Evolutionary conservation across 2,329 filamentous ascomycete genomes (phyloP), one percentile per base, ranked within the genome.

Genomic region (Verticillium zaregamsianum): DNA sequence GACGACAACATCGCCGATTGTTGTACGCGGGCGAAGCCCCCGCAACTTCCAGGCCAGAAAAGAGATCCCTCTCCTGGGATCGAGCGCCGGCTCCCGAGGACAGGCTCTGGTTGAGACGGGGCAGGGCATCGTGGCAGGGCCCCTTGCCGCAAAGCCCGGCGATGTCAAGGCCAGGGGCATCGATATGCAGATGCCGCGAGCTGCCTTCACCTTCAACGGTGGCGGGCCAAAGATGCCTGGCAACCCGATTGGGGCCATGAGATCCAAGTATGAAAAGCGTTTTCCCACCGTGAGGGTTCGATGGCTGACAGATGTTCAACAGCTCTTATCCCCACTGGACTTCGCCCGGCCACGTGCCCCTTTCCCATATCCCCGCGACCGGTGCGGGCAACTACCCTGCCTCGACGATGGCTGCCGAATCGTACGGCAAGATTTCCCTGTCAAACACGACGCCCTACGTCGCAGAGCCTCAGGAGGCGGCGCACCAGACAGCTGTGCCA

Each of bases 41-140:
- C 86, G 94, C 40, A 98, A 98, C 75, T 98, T 98, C 74, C 93
- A 96, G 74, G 90, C 93, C 11, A 85, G 94, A 59, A 97, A 97
- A 74, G 94, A 98, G 74, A 90, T 97, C 64, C 93, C 94, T 2
- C 83, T 98, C 56, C 85, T 92, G 60, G 91, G 91, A 20, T 87
- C 85, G 17, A 92, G 90, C 66, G 89, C 89, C 25, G 88, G 89
- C 31, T 91, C 91, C 32, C 84, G 90, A n/a, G 87, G 92, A 49
- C 93, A 95, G 72, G 88, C 87, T 39, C 77, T 88, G 56, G 85
- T 87, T n/a, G 85, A 87, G 71, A 86, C 83, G 0, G 85, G 85
- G 3, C 70, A 87, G 35, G 84, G 85, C 7, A 85, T 87, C 62
- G 84, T 87, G 55, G 84, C 85, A 5, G 84, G 85, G 7, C 80